These are phyloP conservation scores for Cadophora luteo-olivacea DNA, from an alignment of 2,329 filamentous ascomycete genomes.

Conservation along the genomic window DNA sequence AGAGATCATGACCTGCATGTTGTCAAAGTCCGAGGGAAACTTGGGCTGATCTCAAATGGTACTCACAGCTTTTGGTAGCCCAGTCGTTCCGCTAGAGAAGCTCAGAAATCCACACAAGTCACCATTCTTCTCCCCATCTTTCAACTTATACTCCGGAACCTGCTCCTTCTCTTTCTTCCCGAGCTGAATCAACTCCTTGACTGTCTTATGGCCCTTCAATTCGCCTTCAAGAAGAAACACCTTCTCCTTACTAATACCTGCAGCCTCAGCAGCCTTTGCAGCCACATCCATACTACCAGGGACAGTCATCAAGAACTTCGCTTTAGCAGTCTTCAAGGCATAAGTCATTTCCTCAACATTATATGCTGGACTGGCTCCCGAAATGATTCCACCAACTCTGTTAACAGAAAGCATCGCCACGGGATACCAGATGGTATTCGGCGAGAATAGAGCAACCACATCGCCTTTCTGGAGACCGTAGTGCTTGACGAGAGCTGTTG, in stretches of 20 bases:
- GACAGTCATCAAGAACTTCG: constrained; percentile 64
- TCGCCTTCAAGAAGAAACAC: constrained; percentile 64
- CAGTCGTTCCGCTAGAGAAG: constrained; percentile 62
- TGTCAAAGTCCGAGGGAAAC: constrained; percentile 14
- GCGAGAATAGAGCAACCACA: constrained; percentile 65
- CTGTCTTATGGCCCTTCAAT: constrained; percentile 55
- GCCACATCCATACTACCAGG: constrained; percentile 61
- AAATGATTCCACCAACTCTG: constrained; percentile 60
- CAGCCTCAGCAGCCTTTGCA: constrained; percentile 57
- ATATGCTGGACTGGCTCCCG: constrained; percentile 69
- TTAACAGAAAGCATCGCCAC: constrained; percentile 65
- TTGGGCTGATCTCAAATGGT: neutral
- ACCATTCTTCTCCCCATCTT: constrained; percentile 59
- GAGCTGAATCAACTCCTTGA: constrained; percentile 48
- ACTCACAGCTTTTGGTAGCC: constrained; percentile 53
- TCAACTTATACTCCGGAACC: constrained; percentile 55
- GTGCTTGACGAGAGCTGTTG: constrained; percentile 62
- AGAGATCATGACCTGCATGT: constrained; percentile 42
- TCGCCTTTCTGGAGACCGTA: constrained; percentile 61
- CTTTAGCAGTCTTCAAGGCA: constrained; percentile 62
- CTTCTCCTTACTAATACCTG: constrained; percentile 57
- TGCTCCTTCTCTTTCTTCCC: constrained; percentile 50
- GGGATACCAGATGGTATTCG: constrained; percentile 72
- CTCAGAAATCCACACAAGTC: constrained; percentile 60
- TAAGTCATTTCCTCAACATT: constrained; percentile 73